A percentile compares a stretch with the other conserved stretches of the same genome.
Conservation (phyloP, 2,329 filamentous ascomycete species). For the Zarea fungicola region DNA sequence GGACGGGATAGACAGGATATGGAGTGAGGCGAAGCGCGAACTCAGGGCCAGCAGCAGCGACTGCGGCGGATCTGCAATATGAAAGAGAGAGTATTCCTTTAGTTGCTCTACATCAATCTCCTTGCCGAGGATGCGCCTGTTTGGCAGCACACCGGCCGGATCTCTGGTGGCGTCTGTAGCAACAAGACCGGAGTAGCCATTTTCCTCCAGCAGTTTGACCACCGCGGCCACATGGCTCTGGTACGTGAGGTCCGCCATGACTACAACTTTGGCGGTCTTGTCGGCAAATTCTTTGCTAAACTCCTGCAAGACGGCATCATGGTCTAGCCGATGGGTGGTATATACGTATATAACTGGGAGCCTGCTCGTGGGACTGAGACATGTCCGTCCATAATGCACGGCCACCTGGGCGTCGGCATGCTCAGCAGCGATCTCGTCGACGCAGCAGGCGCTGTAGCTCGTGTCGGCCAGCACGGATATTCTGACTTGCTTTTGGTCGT, state of each 20-base stretch:
- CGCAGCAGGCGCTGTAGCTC: conserved; percentile 94
- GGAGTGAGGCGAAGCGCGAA: conserved; percentile 71
- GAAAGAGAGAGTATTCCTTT: conserved; percentile 70
- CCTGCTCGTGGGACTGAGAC: conserved; percentile 81
- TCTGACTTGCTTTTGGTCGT: conserved; percentile 23
- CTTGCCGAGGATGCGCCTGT: conserved; percentile 59
- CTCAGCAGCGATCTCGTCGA: conserved; percentile 94
- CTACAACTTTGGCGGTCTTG: conserved; percentile 57
- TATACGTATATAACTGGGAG: conserved; percentile 89
- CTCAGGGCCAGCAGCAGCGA: conserved; percentile 83
- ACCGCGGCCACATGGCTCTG: conserved; percentile 65
- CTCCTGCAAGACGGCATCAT: conserved; percentile 48
- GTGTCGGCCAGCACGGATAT: conserved; percentile 91
- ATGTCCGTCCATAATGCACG: conserved; percentile 90
- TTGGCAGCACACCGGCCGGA: conserved; percentile 76
- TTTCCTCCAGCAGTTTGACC: conserved; percentile 44
- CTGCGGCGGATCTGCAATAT: conserved; percentile 74
- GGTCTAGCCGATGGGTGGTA: conserved; percentile 65
- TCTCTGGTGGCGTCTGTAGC: conserved; percentile 70
- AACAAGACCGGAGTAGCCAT: conserved; percentile 67
- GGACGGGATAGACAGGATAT: conserved; percentile 67
- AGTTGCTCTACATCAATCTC: conserved; percentile 42
- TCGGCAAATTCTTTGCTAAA: conserved; percentile 68
- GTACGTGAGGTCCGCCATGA: conserved; percentile 90
- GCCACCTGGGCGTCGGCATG: conserved; percentile 87